Conservation (phyloP, 352 stramenopile species). For the Blastocystis sp. region DNA sequence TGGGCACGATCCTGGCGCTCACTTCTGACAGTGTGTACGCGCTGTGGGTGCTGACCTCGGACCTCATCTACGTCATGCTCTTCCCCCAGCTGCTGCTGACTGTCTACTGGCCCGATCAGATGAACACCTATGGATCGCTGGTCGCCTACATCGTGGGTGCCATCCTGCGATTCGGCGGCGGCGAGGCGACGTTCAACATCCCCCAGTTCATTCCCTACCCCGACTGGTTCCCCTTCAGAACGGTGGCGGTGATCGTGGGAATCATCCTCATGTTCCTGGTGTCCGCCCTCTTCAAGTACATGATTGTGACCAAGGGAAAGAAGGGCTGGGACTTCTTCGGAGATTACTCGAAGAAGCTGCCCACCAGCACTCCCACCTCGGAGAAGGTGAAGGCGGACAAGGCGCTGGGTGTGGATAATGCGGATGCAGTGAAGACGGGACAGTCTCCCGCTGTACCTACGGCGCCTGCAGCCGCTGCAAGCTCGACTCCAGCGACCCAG, state of each 20-base stretch:
- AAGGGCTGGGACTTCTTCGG: conserved; percentile 61
- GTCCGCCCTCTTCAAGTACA: conserved; percentile 35
- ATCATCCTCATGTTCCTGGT: not conserved
- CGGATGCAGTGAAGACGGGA: not conserved
- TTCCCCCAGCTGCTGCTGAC: conserved; percentile 61
- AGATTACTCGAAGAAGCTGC: conserved; percentile 2
- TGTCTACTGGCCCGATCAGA: not conserved
- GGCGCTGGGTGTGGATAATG: not conserved
- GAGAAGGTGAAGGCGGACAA: not conserved
- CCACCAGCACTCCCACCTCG: not conserved
- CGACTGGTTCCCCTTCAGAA: conserved; percentile 56
- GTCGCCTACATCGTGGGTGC: conserved; percentile 16
- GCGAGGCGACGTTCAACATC: conserved; percentile 9
- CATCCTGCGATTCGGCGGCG: conserved; percentile 53
- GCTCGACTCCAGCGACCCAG: not conserved
- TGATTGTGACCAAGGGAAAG: conserved; percentile 55
- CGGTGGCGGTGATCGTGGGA: conserved; percentile 21
- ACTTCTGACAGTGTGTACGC: conserved; percentile 11
- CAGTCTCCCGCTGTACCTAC: not conserved
- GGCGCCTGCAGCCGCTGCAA: not conserved
- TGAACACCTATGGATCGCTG: conserved; percentile 59
- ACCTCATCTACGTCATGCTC: conserved; percentile 56
- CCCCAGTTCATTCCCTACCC: conserved; percentile 54
- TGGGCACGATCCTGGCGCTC: conserved; percentile 36
- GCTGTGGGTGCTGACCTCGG: conserved; percentile 56